Conservation (phyloP, 2,329 filamentous ascomycete species). For the Xylaria sp. region DNA sequence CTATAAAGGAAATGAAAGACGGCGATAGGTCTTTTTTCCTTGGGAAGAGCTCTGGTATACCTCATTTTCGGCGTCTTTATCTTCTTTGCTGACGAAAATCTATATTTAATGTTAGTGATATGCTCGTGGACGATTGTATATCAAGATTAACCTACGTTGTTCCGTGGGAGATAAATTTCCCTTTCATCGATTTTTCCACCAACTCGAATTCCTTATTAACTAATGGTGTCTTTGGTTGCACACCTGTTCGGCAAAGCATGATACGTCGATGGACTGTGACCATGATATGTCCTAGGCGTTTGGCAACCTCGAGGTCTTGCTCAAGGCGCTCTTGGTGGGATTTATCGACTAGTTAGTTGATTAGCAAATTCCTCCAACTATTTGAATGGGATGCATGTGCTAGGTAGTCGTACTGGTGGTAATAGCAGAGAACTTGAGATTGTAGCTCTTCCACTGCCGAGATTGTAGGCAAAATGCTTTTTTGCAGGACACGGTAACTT, state of each 20-base stretch:
- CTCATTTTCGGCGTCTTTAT: not conserved
- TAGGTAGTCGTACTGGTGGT: slow-evolving; percentile 40
- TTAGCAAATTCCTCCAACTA: not conserved
- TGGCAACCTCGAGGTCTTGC: slow-evolving; percentile 36
- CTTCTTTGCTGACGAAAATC: slow-evolving; percentile 18
- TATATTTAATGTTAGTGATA: slow-evolving; percentile 9
- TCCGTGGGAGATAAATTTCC: slow-evolving; percentile 49
- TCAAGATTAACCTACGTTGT: slow-evolving; percentile 41
- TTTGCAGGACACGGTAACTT: not conserved
- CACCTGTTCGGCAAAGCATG: not conserved
- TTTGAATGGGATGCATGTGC: not conserved
- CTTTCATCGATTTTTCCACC: slow-evolving; percentile 49
- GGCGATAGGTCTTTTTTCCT: slow-evolving; percentile 39
- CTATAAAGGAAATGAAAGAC: slow-evolving; percentile 49
- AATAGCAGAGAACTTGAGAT: slow-evolving; percentile 44
- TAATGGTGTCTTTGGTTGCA: not conserved
- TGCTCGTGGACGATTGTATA: not conserved
- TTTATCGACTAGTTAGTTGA: slow-evolving; percentile 38
- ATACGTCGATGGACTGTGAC: slow-evolving; percentile 36
- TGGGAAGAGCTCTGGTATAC: slow-evolving; percentile 9
- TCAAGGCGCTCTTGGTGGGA: slow-evolving; percentile 37
- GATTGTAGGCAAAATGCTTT: slow-evolving; percentile 5
- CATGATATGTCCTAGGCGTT: slow-evolving; percentile 45
- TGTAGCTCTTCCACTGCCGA: slow-evolving; percentile 31
- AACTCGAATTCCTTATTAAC: slow-evolving; percentile 36